Base-by-base conservation (phyloP, 164 flowering plant genomes). In the Kalanchoe fedtschenkoi region DNA sequence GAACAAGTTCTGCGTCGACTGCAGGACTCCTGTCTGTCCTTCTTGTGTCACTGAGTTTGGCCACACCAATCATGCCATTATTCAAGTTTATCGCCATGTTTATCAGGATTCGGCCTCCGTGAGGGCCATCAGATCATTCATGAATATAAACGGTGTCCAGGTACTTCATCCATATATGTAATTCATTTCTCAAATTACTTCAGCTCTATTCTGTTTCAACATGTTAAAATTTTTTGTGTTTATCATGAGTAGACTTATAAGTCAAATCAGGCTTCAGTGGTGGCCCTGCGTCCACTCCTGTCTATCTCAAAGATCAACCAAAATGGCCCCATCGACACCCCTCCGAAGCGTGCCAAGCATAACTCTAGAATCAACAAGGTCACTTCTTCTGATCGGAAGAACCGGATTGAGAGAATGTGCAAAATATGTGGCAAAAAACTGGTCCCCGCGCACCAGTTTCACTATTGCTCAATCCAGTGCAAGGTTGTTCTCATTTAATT, bases 11-110 rank as follows among this genome's bases (percentile, higher is more conserved):
- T 51, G 56, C 14, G 56, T 51, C 32, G 56, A 51, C 4, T 51
- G 56, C 56, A 51, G 26, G 56, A 51, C n/a, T 29, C 56, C 56
- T 51, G 30, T 51, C 1, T 51, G 56, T 32, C 56, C 56, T 51
- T 13, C 4, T 28, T 58, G 41, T 28, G 34, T 58, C 41, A 13
- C 26, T 26, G 56, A 51, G 21, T 26, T 51, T 11, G 56, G 17
- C 16, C 56, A 51, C 28, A 17, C 32, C 17, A 26, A 10, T 26
- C 56, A 51, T 51, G 56, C 17, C 56, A 51, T 51, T 51, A 51
- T 51, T 24, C 56, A 51, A 51, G 56, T 51, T 1, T 51, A 16
- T 51, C 56, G 56, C 5, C 56, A 51, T 26, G 56, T 51, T 51
- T 51, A 51, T 51, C 56, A 51, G 56, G 56, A 51, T 26, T 30